These are phyloP conservation scores for Starmerella cellae DNA, from an alignment of 805 yeast genomes.

Conservation along the genomic window DNA sequence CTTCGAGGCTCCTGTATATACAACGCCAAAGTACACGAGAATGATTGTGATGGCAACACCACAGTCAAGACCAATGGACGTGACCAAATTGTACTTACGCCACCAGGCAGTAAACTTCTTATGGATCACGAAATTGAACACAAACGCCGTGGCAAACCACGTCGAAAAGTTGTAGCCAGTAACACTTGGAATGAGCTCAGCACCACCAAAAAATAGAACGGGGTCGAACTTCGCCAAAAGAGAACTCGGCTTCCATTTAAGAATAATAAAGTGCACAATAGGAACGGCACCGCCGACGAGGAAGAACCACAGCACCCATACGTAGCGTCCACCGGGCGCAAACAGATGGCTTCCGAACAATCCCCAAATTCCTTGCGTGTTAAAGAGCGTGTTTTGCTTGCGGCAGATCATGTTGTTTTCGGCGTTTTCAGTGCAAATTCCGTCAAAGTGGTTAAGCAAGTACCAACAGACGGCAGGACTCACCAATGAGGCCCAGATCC, in stretches of 20 bases:
- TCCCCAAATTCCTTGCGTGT: constrained; percentile 55
- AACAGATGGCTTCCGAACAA: constrained; percentile 42
- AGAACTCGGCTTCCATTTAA: constrained; percentile 30
- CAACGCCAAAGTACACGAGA: constrained; percentile 37
- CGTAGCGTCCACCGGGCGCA: constrained; percentile 51
- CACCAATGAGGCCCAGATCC: constrained; percentile 32
- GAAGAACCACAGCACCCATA: constrained; percentile 47
- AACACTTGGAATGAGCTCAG: constrained; percentile 60
- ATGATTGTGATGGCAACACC: constrained; percentile 55
- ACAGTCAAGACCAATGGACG: constrained; percentile 55
- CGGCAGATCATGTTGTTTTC: constrained; percentile 56
- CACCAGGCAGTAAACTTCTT: constrained; percentile 52
- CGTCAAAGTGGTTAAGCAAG: constrained; percentile 29
- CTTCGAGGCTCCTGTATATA: constrained; percentile 30
- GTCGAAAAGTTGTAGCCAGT: constrained; percentile 54
- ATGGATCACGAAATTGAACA: constrained; percentile 46
- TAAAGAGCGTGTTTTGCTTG: constrained; percentile 27
- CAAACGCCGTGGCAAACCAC: constrained; percentile 40
- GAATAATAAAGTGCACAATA: constrained; percentile 30
- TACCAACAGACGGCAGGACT: constrained; percentile 34
- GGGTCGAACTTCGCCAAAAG: constrained; percentile 40
- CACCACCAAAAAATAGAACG: constrained; percentile 50
- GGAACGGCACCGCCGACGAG: constrained; percentile 42
- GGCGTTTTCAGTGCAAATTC: constrained; percentile 39
- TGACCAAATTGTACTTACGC: constrained; percentile 32